These are phyloP conservation scores for Fusarium pseudograminearum DNA, from an alignment of 2,329 filamentous ascomycete genomes.

Conservation along the genomic window DNA sequence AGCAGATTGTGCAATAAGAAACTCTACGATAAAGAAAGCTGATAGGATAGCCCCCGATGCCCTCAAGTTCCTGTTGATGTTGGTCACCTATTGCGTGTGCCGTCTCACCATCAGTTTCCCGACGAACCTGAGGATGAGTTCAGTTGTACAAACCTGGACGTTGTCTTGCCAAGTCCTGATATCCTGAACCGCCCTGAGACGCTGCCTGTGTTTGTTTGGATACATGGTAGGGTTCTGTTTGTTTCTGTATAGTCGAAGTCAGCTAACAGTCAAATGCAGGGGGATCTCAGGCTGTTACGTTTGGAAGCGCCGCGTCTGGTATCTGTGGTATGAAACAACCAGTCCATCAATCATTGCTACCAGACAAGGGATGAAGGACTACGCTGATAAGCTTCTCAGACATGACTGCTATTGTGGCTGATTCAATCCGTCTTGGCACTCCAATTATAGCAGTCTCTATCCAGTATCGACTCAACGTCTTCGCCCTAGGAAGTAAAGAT, in stretches of 20 bases:
- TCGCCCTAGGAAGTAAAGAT: conserved; percentile 58
- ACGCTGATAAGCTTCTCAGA: not conserved
- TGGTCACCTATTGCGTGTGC: conserved; percentile 58
- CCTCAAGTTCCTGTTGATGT: conserved; percentile 57
- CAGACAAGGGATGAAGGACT: not conserved
- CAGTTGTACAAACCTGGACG: conserved; percentile 57
- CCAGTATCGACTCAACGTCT: conserved; percentile 46
- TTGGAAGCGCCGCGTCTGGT: conserved; percentile 56
- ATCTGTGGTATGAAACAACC: conserved; percentile 53
- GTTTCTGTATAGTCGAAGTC: rapidly evolving
- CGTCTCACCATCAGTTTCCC: conserved; percentile 43
- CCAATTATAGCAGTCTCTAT: conserved; percentile 38
- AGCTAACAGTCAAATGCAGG: conserved; percentile 30
- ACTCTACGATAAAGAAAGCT: rapidly evolving
- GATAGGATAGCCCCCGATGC: conserved; percentile 52
- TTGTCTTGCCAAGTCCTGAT: conserved; percentile 46
- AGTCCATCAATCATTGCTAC: too few relatives aligned
- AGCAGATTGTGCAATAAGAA: rapidly evolving
- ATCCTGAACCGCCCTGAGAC: not conserved
- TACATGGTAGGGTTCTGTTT: conserved; percentile 52
- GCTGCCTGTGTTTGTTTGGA: conserved; percentile 59
- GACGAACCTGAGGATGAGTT: conserved; percentile 57
- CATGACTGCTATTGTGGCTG: conserved; percentile 49
- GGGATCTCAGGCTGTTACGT: conserved; percentile 59
- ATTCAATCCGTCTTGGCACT: conserved; percentile 49